Percentiles rank a stretch among this genome's conserved stretches.
Conservation (phyloP, 495 filamentous ascomycete genomes). For the Neurospora tetrasperma region DNA sequence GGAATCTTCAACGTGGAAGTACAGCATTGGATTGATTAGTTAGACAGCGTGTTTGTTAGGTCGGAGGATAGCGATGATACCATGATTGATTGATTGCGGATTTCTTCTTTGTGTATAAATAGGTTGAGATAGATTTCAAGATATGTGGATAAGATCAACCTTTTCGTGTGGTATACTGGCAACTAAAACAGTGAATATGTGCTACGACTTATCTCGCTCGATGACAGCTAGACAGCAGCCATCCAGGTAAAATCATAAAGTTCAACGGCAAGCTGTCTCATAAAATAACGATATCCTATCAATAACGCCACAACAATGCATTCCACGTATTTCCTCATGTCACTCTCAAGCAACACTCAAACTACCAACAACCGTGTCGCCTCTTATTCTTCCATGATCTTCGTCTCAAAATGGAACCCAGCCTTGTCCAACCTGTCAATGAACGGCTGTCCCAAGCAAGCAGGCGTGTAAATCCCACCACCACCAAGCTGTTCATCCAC, state of each 20-base stretch:
- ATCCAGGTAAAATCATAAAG: neutral
- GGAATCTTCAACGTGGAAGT: neutral
- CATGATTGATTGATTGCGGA: neutral
- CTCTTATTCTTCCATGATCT: constrained; percentile 18
- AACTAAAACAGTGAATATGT: neutral
- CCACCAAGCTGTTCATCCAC: constrained; percentile 47
- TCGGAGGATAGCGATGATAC: neutral
- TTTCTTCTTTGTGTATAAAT: neutral
- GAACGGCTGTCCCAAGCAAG: constrained; percentile 67
- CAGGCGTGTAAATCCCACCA: constrained; percentile 65
- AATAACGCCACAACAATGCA: neutral
- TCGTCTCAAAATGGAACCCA: constrained; percentile 54
- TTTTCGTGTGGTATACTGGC: neutral
- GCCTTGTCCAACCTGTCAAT: constrained; percentile 57
- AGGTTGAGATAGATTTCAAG: neutral
- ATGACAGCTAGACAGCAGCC: neutral
- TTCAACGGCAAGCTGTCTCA: neutral
- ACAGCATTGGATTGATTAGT: neutral
- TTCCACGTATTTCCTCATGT: neutral
- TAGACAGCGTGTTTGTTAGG: neutral
- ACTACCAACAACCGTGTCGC: neutral
- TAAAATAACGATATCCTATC: neutral
- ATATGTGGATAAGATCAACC: neutral
- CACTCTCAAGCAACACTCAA: neutral
- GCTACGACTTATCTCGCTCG: neutral